Evolutionary conservation across 2,329 filamentous ascomycete genomes (phyloP), one percentile per base, ranked within the genome.

Genomic region (Neofusicoccum umdonicola): DNA sequence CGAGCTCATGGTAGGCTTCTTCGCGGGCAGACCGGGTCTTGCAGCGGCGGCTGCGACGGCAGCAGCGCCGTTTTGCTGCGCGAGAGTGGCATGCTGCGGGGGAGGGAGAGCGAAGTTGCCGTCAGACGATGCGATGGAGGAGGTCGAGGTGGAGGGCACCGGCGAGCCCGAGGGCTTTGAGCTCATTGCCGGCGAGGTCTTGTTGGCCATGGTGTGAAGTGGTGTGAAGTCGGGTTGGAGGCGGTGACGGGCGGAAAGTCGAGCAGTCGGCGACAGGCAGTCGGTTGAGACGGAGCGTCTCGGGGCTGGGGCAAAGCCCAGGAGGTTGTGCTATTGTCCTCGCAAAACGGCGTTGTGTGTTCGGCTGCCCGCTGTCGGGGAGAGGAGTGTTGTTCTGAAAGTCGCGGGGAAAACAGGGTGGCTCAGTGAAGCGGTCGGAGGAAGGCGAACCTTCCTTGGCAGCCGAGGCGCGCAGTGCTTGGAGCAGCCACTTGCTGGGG

Each of bases 1-100:
- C 70, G 77, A 78, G 64, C 76, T 73, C 77, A 79, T 79, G 62
- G 76, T 79, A 34, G 77, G 77, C 68, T 79, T 79, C 58, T 68
- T 68, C 51, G 48, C 37, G 11, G 64, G 64, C 11, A 65, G 47
- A 66, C 73, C 76, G 41, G 73, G 71, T 67, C 73, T 76, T 45
- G 74, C 67, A 44, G 69, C 65, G 13, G 72, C 72, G 68, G 77
- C 74, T 37, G 71, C 47, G 15, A 52, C 48, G 15, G 48, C 45
- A 34, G 66, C 45, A 48, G 19, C 67, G 67, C 72, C 71, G 66
- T 72, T 74, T 39, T 70, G 67, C 54, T 68, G 69, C 56, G 56
- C 56, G 17, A 15, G 56, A 45, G 56, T 47, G 56, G 27, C 41
- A 48, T 73, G 70, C 39, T 68, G 66, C 34, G 69, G 67, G 37